Conservation (phyloP, 345 rosid species). For the Atalantia buxifolia region DNA sequence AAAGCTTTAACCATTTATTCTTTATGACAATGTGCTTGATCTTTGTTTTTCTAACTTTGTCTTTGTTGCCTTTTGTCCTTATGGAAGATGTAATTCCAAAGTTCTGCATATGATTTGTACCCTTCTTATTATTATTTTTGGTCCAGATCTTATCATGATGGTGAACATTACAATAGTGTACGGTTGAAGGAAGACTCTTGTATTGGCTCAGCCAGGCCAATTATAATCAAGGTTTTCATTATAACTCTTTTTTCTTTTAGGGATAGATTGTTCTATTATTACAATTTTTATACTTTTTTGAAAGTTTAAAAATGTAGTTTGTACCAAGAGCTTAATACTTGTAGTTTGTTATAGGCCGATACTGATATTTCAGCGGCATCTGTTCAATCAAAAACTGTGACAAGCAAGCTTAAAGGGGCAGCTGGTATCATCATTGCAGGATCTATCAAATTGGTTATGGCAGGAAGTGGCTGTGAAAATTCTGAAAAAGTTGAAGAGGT, state of each 20-base stretch:
- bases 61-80: background rate
- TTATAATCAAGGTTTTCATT: conserved; percentile 64
- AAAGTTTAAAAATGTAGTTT: conserved; percentile 12
- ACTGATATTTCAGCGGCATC: conserved; percentile 75
- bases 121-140: background rate
- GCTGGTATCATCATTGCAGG: conserved; percentile 36
- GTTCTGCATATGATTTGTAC: background rate
- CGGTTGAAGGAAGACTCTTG: conserved; percentile 71
- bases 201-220: conserved; percentile 67
- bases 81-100: background rate
- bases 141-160: conserved; percentile 90
- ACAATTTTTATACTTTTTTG: background rate
- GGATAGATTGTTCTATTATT: background rate
- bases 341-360: conserved; percentile 78
- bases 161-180: conserved; percentile 88
- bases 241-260: background rate
- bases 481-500: conserved; percentile 76
- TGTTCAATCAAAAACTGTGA: conserved; percentile 53
- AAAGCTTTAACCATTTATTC: background rate
- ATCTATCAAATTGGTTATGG: conserved; percentile 69
- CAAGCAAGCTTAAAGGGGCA: conserved; percentile 45
- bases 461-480: conserved; percentile 71
- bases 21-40: background rate
- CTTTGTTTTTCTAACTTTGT: background rate
- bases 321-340: conserved; percentile 39